These are phyloP conservation scores for Stagonosporopsis vannaccii DNA, from an alignment of 2,329 filamentous ascomycete genomes.

Conservation along the genomic window DNA sequence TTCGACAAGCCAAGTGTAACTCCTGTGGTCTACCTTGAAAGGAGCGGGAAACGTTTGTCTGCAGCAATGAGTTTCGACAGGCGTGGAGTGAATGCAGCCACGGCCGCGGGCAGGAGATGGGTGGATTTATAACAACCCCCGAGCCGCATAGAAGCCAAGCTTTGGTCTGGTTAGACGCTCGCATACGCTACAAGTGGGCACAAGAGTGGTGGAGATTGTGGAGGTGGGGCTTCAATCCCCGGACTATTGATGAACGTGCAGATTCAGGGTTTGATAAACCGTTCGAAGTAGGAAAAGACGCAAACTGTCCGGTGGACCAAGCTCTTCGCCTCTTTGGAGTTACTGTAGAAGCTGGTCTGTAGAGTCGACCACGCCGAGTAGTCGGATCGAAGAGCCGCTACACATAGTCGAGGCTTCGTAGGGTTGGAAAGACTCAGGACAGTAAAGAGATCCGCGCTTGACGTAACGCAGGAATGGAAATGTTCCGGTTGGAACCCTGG, in stretches of 20 bases:
- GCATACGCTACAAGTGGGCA: conserved; percentile 8
- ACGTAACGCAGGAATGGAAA: conserved; percentile 6
- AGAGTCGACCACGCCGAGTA: background rate
- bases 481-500: conserved; percentile 6
- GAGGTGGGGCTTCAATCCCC: conserved; percentile 10
- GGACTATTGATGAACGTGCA: conserved; percentile 1
- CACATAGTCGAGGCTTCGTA: background rate
- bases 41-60: background rate
- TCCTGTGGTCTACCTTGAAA: background rate
- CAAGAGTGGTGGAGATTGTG: conserved; percentile 14
- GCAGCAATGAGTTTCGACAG: background rate
- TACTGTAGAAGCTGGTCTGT: background rate
- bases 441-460: conserved; percentile 1
- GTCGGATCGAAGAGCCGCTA: background rate
- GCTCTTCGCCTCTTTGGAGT: background rate
- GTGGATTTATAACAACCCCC: conserved; percentile 11
- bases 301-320: background rate
- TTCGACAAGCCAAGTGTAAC: background rate
- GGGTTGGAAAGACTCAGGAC: background rate
- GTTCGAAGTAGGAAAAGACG: background rate
- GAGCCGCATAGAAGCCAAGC: conserved; percentile 12
- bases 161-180: conserved; percentile 7
- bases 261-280: conserved; percentile 2
- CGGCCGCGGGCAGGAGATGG: background rate
- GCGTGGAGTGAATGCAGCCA: background rate